Evolutionary conservation across 345 rosid genomes (phyloP), one percentile per base, ranked within the genome.

Genomic region (Brassica juncea): DNA sequence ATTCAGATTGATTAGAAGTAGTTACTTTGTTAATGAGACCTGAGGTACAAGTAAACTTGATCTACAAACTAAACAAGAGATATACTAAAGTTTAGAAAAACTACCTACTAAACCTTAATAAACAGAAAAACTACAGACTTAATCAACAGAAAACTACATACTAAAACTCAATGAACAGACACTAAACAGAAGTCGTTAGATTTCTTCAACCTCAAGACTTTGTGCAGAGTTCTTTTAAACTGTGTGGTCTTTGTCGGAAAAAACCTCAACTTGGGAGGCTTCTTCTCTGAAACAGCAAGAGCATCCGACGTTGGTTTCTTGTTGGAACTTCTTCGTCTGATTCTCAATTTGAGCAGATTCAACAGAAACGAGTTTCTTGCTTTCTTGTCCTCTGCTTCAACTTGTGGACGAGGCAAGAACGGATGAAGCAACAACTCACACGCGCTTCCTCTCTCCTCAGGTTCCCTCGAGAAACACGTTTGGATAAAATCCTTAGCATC

Each of bases 391-490:
- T 47, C 15, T 47, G 23, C 34, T 60, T 60, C 65, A 27, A 5
- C 16, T 60, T 10, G 16, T 5, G 2, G 19, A 28, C 35, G 37
- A 61, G 8, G 66, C 66, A 61, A 14, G 5, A 61, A 61, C 10
- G 9, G 66, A 28, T 61, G 66, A 61, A 0, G 6, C 66, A 61
- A 5, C 66, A 61, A 61, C 35, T 61, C 35, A 28, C 0, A 61
- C 1, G 66, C 66, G 66, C 66, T 61, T 14, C 35, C 35, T 28
- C 66, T 61, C 8, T 61, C 8, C 64, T 59, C 64, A 59, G 64
- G 64, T 9, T 23, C 2, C 32, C 31, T 59, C 11, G 64, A 10
- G 64, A 59, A 25, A 59, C 15, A 59, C 2, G n/a, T 59, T 25
- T 59, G 7, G 2, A 59, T 59, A 23, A 59, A 59, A 12, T 10